A percentile compares a stretch with the other conserved stretches of the same genome.
Evolutionary conservation across 306 rosid species (phyloP).

Genomic region (Quercus aquifolioides): DNA sequence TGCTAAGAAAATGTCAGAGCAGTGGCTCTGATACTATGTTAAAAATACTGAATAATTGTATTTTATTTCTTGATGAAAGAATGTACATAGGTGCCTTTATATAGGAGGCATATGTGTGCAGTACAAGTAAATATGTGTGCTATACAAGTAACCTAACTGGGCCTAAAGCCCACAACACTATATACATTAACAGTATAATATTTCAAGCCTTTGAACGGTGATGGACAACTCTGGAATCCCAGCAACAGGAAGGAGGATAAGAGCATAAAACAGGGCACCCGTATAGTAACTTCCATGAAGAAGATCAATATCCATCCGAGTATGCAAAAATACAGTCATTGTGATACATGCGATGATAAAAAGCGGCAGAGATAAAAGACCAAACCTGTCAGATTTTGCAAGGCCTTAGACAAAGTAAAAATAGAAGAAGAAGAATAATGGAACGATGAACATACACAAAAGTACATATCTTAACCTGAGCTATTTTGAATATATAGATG

Average conservation of each 20-base stretch:
- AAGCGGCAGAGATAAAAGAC: constrained; percentile 27
- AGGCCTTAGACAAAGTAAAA: not conserved
- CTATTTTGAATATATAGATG: constrained; percentile 28
- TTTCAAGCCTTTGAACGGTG: constrained; percentile 39
- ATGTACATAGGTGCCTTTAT: too few relatives aligned
- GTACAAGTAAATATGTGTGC: too few relatives aligned
- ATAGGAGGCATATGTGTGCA: too few relatives aligned
- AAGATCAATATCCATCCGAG: constrained; percentile 32
- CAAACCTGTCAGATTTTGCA: not conserved
- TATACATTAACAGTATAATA: too few relatives aligned
- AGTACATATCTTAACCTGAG: constrained; percentile 30
- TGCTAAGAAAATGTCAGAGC: too few relatives aligned
- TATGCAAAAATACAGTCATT: constrained; percentile 47
- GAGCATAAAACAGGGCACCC: constrained; percentile 42
- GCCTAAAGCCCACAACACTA: too few relatives aligned
- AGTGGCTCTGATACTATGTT: too few relatives aligned
- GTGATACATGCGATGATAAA: constrained; percentile 30
- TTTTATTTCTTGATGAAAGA: too few relatives aligned
- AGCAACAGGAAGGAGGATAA: constrained; percentile 29
- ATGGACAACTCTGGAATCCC: constrained; percentile 42
- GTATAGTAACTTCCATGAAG: constrained; percentile 33
- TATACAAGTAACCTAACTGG: too few relatives aligned
- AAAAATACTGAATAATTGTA: too few relatives aligned
- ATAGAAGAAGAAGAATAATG: not conserved
- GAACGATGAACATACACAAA: not conserved